These are phyloP conservation scores for Entomortierella beljakovae DNA, from an alignment of 192 early-diverging fungal species.

Conservation along the genomic window DNA sequence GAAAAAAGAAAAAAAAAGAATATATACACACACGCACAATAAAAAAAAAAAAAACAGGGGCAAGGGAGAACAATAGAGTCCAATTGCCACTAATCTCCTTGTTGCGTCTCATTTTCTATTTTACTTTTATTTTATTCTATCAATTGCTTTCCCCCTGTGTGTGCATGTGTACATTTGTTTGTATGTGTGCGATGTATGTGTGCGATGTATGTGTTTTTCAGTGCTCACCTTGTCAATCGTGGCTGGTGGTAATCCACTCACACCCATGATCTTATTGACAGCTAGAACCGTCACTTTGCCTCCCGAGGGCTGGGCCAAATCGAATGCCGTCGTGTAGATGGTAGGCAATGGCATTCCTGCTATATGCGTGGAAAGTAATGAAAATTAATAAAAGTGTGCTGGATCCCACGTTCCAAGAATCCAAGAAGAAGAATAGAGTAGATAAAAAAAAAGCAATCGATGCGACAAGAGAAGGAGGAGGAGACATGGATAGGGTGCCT, in stretches of 20 bases:
- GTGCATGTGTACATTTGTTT: too few species aligned
- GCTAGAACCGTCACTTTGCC: constrained; percentile 57
- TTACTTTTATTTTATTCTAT: too few species aligned
- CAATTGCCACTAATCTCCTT: background rate
- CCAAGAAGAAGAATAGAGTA: background rate
- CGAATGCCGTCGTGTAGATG: constrained; percentile 61
- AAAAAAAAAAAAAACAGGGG: constrained; percentile 13
- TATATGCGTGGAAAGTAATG: background rate
- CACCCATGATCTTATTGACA: constrained; percentile 56
- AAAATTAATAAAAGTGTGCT: constrained; percentile 3
- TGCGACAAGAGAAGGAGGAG: background rate
- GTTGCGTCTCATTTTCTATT: background rate
- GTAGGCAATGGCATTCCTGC: constrained; percentile 52
- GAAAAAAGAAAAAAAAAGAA: too few species aligned
- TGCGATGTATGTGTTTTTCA: too few species aligned
- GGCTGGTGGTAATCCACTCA: constrained; percentile 55
- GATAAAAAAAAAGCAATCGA: background rate
- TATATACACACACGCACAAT: too few species aligned
- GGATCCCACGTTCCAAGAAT: too few species aligned
- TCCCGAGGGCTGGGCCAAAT: constrained; percentile 51
- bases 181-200: too few species aligned
- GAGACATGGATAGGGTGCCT: background rate
- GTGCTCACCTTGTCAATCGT: constrained; percentile 60
- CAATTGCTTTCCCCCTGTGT: too few species aligned
- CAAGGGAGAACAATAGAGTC: background rate